Percentiles rank a stretch among this genome's conserved stretches.
phyloP scores from a whole-genome alignment of 768 basidiomycete genomes.

The Tricholoma hemisulphureum region DNA sequence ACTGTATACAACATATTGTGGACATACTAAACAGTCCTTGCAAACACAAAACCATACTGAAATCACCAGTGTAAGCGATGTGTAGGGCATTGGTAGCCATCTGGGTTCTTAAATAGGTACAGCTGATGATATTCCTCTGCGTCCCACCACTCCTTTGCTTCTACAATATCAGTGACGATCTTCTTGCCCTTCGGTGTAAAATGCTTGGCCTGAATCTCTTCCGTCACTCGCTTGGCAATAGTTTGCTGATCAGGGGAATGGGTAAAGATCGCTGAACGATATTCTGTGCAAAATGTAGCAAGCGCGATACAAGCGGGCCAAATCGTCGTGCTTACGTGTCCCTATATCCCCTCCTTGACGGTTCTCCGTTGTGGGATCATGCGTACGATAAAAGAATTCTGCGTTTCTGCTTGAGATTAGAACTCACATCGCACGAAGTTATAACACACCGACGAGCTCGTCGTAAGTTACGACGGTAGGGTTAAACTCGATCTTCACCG shows the following conservation, averaged over 20 bases:
- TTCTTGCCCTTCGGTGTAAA: slow-evolving; percentile 68
- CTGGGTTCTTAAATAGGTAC: slow-evolving; percentile 80
- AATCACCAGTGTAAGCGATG: slow-evolving; percentile 88
- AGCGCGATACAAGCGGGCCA: background rate
- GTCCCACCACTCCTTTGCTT: slow-evolving; percentile 76
- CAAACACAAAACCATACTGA: no score
- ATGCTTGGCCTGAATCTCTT: slow-evolving; percentile 81
- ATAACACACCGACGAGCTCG: slow-evolving; percentile 76
- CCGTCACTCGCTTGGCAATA: slow-evolving; percentile 74
- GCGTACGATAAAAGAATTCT: slow-evolving; percentile 95
- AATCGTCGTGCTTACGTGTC: slow-evolving; percentile 54
- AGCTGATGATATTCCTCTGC: slow-evolving; percentile 85
- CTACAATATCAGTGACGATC: slow-evolving; percentile 76
- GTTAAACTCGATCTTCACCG: slow-evolving; percentile 84
- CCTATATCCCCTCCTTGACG: slow-evolving; percentile 77
- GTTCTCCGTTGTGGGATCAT: slow-evolving; percentile 86
- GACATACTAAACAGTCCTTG: no score
- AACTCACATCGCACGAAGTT: background rate
- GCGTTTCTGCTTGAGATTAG: slow-evolving; percentile 2
- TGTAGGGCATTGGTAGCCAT: slow-evolving; percentile 89
- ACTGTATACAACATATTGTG: no score
- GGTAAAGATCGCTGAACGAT: slow-evolving; percentile 91
- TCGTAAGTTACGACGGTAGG: slow-evolving; percentile 73
- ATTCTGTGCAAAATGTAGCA: slow-evolving; percentile 51
- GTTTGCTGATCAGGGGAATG: slow-evolving; percentile 67